These are phyloP conservation scores for Linum trigynum DNA, from an alignment of 345 rosid genomes.

Conservation along the genomic window DNA sequence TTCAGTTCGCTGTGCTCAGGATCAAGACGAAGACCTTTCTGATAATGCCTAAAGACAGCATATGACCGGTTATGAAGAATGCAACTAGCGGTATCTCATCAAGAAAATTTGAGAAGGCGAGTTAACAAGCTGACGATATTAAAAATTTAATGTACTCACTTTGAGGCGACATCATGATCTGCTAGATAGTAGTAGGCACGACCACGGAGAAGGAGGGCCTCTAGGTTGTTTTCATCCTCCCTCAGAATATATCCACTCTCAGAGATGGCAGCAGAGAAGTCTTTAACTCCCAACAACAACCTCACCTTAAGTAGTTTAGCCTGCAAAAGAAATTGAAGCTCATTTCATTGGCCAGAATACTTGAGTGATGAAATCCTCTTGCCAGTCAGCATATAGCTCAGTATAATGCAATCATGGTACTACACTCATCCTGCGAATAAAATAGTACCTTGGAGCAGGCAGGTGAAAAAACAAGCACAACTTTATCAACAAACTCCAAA, in stretches of 20 bases:
- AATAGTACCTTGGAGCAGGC: slow-evolving; percentile 69
- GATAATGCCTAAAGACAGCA: slow-evolving; percentile 67
- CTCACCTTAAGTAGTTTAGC: slow-evolving; percentile 77
- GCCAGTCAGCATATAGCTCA: not conserved
- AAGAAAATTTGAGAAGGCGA: not conserved
- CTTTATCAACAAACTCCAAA: slow-evolving; percentile 73
- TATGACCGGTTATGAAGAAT: slow-evolving; percentile 3
- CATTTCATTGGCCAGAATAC: slow-evolving; percentile 6
- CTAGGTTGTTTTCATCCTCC: slow-evolving; percentile 80
- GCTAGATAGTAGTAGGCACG: slow-evolving; percentile 97
- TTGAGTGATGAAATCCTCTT: not conserved
- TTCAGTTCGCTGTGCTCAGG: slow-evolving; percentile 92
- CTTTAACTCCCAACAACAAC: slow-evolving; percentile 57
- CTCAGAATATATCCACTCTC: slow-evolving; percentile 80
- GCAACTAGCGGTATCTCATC: not conserved
- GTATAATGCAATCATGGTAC: not conserved
- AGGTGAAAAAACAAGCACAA: slow-evolving; percentile 91
- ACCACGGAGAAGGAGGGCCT: slow-evolving; percentile 89
- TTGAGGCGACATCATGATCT: slow-evolving; percentile 93
- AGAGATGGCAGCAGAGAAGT: slow-evolving; percentile 72
- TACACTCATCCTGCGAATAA: not conserved
- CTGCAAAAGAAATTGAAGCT: slow-evolving; percentile 28
- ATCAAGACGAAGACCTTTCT: slow-evolving; percentile 92
- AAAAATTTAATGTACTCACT: slow-evolving; percentile 30
- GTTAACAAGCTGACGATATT: no score